A percentile compares a stretch with the other conserved stretches of the same genome.
Evolutionary conservation across 1,139 yeast genomes (phyloP).

Genomic region (Candida sanyaensis): DNA sequence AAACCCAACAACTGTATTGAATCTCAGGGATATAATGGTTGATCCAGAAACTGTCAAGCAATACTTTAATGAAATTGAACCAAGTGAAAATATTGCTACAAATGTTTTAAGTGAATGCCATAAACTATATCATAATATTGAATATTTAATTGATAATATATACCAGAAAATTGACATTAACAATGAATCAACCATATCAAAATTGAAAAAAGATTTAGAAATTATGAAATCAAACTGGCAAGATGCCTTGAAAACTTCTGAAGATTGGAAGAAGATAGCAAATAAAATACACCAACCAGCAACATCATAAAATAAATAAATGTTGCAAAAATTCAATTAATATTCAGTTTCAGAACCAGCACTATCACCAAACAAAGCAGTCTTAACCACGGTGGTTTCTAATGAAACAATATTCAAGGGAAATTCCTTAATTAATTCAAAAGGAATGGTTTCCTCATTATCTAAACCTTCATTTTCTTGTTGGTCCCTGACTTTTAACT

Average conservation of each 20-base stretch:
- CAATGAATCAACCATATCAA: constrained; percentile 19
- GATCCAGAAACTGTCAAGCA: constrained; percentile 21
- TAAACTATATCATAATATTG: constrained; percentile 29
- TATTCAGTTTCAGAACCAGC: not conserved
- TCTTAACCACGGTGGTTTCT: constrained; percentile 31
- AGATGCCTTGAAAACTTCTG: constrained; percentile 47
- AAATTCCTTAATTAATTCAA: constrained; percentile 30
- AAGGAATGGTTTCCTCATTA: constrained; percentile 7
- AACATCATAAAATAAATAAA: not conserved
- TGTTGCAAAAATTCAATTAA: not conserved
- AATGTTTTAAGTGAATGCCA: constrained; percentile 36
- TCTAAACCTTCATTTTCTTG: constrained; percentile 2
- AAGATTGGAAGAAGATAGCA: constrained; percentile 43
- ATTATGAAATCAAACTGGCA: constrained; percentile 42
- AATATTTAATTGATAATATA: constrained; percentile 7
- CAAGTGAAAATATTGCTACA: constrained; percentile 36
- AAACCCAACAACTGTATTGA: constrained; percentile 38
- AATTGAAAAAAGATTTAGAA: constrained; percentile 38
- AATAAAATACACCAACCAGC: not conserved
- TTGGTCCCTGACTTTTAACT: constrained; percentile 21
- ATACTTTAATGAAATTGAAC: constrained; percentile 35
- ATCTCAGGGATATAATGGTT: constrained; percentile 22
- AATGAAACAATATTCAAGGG: constrained; percentile 33
- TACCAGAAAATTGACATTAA: constrained; percentile 7
- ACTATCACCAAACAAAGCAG: constrained; percentile 1